Conservation (phyloP, 2,329 filamentous ascomycete species). For the Colletotrichum limetticola region DNA sequence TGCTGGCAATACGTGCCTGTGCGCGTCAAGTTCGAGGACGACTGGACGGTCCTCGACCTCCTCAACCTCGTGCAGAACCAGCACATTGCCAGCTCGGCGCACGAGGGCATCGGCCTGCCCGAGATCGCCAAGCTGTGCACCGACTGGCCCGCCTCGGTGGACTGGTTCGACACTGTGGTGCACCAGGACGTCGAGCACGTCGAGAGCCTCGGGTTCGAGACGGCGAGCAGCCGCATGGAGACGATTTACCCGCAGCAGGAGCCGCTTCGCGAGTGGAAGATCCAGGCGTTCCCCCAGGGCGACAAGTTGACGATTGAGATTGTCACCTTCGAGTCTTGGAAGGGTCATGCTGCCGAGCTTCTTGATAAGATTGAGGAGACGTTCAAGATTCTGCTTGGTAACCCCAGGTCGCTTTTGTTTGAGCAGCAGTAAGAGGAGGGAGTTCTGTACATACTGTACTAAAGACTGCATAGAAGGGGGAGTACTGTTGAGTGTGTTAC, state of each 20-base stretch:
- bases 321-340: slow-evolving; percentile 69
- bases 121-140: slow-evolving; percentile 63
- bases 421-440: not conserved
- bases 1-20: slow-evolving; percentile 76
- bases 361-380: slow-evolving; percentile 59
- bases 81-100: slow-evolving; percentile 65
- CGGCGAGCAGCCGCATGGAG: slow-evolving; percentile 56
- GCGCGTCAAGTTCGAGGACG: slow-evolving; percentile 63
- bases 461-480: not conserved
- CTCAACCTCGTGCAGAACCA: slow-evolving; percentile 66
- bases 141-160: slow-evolving; percentile 51
- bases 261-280: slow-evolving; percentile 67
- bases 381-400: slow-evolving; percentile 51
- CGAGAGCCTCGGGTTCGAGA: slow-evolving; percentile 60
- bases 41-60: slow-evolving; percentile 63
- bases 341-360: slow-evolving; percentile 59
- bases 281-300: slow-evolving; percentile 68
- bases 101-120: slow-evolving; percentile 64
- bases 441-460: not conserved
- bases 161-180: slow-evolving; percentile 66
- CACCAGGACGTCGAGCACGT: slow-evolving; percentile 71
- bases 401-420: slow-evolving; percentile 47
- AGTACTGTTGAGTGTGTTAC: not conserved
- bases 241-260: slow-evolving; percentile 69
- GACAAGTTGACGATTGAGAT: slow-evolving; percentile 66